Conservation (phyloP, 495 filamentous ascomycete genomes). For the Hypomontagnella monticulosa region DNA sequence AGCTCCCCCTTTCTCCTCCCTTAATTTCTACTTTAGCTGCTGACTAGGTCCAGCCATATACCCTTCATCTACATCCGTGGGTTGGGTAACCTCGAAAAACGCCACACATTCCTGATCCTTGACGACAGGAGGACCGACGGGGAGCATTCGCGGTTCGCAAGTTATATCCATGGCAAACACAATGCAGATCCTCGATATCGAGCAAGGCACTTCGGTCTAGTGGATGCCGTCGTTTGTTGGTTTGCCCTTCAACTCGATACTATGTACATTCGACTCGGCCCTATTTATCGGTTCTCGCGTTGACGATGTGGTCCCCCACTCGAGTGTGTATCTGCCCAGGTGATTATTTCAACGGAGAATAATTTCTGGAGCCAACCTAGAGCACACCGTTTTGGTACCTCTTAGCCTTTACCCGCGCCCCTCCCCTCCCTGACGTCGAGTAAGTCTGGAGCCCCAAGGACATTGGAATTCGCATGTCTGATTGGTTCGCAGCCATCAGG, state of each 20-base stretch:
- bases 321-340: slow-evolving; percentile 17
- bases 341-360: slow-evolving; percentile 34
- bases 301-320: slow-evolving; percentile 38
- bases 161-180: slow-evolving; percentile 11
- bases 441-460: slow-evolving; percentile 39
- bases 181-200: slow-evolving; percentile 33
- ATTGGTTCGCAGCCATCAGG: slow-evolving; percentile 36
- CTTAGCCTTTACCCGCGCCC: slow-evolving; percentile 39
- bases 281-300: slow-evolving; percentile 40
- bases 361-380: slow-evolving; percentile 7
- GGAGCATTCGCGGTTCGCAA: slow-evolving; percentile 8
- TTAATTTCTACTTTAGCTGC: not conserved
- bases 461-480: slow-evolving; percentile 3
- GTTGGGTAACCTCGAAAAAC: slow-evolving; percentile 37
- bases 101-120: slow-evolving; percentile 20
- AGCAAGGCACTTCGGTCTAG: slow-evolving; percentile 30
- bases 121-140: not conserved
- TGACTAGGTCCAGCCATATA: slow-evolving; percentile 3
- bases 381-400: slow-evolving; percentile 19
- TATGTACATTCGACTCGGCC: slow-evolving; percentile 32
- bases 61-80: slow-evolving; percentile 24
- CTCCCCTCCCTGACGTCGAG: slow-evolving; percentile 43
- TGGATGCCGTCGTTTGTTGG: slow-evolving; percentile 37
- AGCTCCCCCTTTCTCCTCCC: slow-evolving; percentile 15
- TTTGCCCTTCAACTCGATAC: slow-evolving; percentile 31